Evolutionary conservation across 768 basidiomycete species (phyloP).

Genomic region (Tricholoma bakamatsutake): DNA sequence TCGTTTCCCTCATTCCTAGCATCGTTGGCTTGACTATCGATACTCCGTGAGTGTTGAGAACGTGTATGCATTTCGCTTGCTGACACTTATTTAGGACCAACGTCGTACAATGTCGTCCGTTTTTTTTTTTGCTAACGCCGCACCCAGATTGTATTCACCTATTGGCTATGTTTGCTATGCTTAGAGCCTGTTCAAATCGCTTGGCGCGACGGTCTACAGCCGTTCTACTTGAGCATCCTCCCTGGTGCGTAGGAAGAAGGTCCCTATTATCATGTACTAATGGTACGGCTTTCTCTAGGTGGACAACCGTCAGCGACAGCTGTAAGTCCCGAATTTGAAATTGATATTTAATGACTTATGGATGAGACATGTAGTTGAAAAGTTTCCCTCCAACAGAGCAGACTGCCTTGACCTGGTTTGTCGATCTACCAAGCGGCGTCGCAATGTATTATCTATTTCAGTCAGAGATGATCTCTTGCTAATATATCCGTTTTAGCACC

Average conservation of each 20-base stretch:
- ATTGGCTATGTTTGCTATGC: neutral
- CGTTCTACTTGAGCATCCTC: conserved; percentile 55
- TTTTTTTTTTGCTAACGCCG: conserved; percentile 5
- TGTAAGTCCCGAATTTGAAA: conserved; percentile 28
- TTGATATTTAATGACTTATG: neutral
- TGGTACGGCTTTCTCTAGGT: conserved; percentile 28
- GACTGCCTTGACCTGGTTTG: conserved; percentile 46
- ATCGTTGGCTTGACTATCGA: conserved; percentile 49
- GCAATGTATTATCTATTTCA: neutral
- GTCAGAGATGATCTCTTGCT: neutral
- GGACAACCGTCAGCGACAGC: conserved; percentile 46
- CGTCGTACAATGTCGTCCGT: conserved; percentile 48
- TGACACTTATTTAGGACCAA: conserved; percentile 22
- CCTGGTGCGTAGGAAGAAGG: conserved; percentile 41
- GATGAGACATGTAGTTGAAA: conserved; percentile 37
- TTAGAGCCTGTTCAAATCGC: conserved; percentile 54
- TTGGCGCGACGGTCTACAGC: conserved; percentile 46
- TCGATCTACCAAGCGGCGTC: conserved; percentile 31
- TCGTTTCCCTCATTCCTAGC: conserved; percentile 33
- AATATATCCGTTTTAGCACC: conserved; percentile 32
- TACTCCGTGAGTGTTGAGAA: conserved; percentile 44
- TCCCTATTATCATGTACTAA: neutral
- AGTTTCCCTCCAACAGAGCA: conserved; percentile 42
- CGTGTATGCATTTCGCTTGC: neutral
- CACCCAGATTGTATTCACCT: neutral